Evolutionary conservation across 2,329 filamentous ascomycete species (phyloP).

Genomic region (Cytospora schulzeri): DNA sequence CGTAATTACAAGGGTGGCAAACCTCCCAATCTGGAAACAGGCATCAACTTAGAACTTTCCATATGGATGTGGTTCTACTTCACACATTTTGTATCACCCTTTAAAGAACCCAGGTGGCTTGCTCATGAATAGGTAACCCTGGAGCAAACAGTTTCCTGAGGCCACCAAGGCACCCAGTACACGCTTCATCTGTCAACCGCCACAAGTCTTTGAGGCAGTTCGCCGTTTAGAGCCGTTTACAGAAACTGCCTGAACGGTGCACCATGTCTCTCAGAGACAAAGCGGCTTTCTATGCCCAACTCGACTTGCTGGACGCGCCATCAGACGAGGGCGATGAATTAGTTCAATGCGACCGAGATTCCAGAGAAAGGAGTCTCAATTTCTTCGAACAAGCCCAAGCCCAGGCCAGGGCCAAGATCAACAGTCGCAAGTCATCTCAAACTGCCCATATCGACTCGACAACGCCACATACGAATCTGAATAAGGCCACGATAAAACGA

Average conservation of each 20-base stretch:
- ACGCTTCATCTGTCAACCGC: not conserved
- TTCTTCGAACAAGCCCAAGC: conserved; percentile 29
- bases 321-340: conserved; percentile 36
- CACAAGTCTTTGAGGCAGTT: not conserved
- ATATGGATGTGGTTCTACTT: no score
- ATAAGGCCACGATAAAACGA: not conserved
- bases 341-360: conserved; percentile 33
- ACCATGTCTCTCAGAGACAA: conserved; percentile 43
- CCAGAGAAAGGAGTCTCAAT: conserved; percentile 37
- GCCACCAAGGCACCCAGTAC: no score
- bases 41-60: no score
- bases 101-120: no score
- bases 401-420: conserved; percentile 18
- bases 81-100: no score
- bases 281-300: conserved; percentile 47
- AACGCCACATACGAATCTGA: not conserved
- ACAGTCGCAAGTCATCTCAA: not conserved
- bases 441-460: not conserved
- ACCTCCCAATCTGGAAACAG: no score
- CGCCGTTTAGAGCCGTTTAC: not conserved
- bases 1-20: no score
- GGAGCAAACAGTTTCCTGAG: no score
- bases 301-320: conserved; percentile 37
- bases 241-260: not conserved
- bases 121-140: no score